A percentile compares a stretch with the other conserved stretches of the same genome.
Conservation (phyloP, 768 basidiomycete genomes). For the Cubamyces sp. region DNA sequence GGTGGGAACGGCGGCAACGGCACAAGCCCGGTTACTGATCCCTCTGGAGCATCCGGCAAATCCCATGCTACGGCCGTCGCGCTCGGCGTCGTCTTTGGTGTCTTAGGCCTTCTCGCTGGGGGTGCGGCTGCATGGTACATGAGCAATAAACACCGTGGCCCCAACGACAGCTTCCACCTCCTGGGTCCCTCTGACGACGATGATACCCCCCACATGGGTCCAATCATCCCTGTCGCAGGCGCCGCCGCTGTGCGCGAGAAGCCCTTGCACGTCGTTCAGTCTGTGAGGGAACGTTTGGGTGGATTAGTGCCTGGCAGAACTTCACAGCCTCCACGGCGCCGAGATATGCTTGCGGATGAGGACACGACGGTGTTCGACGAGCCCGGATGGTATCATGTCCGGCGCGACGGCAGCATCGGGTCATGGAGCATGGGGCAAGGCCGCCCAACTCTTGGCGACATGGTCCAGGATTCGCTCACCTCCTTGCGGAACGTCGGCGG, state of each 20-base stretch:
- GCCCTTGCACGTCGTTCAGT: conserved; percentile 27
- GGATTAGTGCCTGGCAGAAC: conserved; percentile 38
- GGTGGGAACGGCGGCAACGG: conserved; percentile 31
- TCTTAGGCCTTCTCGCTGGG: conserved; percentile 55
- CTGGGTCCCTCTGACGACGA: conserved; percentile 39
- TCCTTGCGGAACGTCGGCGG: conserved; percentile 36
- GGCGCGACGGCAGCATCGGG: conserved; percentile 32
- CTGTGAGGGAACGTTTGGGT: conserved; percentile 34
- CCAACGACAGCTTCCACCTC: conserved; percentile 33
- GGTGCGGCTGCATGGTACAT: conserved; percentile 50
- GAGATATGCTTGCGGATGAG: conserved; percentile 81
- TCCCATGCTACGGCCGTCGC: conserved; percentile 51
- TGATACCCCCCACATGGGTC: conserved; percentile 34
- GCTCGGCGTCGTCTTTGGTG: conserved; percentile 64
- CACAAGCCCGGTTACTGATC: conserved; percentile 5
- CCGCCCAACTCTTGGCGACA: conserved; percentile 31
- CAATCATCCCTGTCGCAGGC: conserved; percentile 32
- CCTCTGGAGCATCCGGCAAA: conserved; percentile 22
- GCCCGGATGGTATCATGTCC: conserved; percentile 28
- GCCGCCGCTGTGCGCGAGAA: conserved; percentile 28
- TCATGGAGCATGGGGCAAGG: conserved; percentile 26
- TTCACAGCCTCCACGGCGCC: conserved; percentile 40
- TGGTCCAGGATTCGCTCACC: conserved; percentile 33
- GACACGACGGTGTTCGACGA: conserved; percentile 56
- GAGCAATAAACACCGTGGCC: conserved; percentile 41